Base-by-base conservation (phyloP, 768 basidiomycete species). In the Naganishia kalamii region DNA sequence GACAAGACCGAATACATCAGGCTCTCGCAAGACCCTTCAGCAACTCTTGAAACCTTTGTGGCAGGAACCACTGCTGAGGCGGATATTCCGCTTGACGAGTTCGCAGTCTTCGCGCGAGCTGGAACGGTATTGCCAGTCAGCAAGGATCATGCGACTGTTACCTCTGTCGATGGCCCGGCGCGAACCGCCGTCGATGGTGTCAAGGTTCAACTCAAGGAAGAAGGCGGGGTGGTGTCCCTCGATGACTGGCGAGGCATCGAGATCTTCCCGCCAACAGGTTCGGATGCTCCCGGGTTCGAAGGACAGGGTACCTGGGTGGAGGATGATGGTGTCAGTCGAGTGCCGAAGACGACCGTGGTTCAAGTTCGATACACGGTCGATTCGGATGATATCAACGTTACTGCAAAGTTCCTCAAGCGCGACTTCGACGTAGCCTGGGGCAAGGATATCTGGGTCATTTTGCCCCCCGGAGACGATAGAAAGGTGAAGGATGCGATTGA, bases 221-320 rank as follows among this genome's bases (percentile, higher is more conserved):
- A 73, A 33, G 72, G 71, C 12, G 76, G 75, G 25, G 59, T 76
- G 8, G 77, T 78, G 15, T 74, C 68, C 1, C 65, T 78, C n/a
- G 77, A 78, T 51, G 75, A 77, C 57, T 78, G 72, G 72, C 50
- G 77, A 60, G 77, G 76, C 1, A 68, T 76, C 37, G 70, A 74
- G 65, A 72, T 77, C 33, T 78, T 73, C 71, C 77, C 77, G 40
- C 68, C 71, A 6, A 54, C 54, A n/a, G 27, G 35, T 23, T 71
- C 68, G 33, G 30, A 50, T 15, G 71, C 68, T 17, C 54, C 60
- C 23, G 37, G 21, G 17, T 51, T 61, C 49, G 4, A 19, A 15
- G 60, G 60, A 8, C 13, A 41, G 12, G 65, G 65, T 13, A 62
- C 11, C 5, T 78, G 77, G 77, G 75, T 65, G n/a, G 77, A 78